Evolutionary conservation across 2,329 filamentous ascomycete genomes (phyloP).

Genomic region (Orbilia javanica): DNA sequence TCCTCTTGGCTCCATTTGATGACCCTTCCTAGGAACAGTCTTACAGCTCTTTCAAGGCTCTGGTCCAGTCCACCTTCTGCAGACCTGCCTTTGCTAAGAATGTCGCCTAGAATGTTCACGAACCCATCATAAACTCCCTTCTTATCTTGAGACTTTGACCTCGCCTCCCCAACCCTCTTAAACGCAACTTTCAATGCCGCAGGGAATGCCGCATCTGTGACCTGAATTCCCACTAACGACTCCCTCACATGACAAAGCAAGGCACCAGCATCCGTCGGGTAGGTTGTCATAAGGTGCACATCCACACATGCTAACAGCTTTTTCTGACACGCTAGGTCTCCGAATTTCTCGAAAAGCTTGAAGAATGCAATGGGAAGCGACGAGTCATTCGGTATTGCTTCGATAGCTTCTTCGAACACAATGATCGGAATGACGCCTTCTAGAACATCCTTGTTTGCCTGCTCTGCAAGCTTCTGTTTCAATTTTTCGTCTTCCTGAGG

Average conservation of each 20-base stretch:
- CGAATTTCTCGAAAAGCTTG: constrained; percentile 79
- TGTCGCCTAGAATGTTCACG: constrained; percentile 31
- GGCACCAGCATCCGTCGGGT: constrained; percentile 74
- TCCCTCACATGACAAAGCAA: constrained; percentile 79
- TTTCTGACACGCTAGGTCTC: constrained; percentile 73
- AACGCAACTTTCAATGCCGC: constrained; percentile 47
- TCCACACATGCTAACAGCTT: constrained; percentile 81
- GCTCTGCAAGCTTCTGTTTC: constrained; percentile 74
- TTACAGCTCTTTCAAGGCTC: constrained; percentile 51
- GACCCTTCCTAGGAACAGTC: constrained; percentile 49
- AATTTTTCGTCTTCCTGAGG: constrained; percentile 64
- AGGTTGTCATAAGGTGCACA: constrained; percentile 72
- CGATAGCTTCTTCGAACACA: constrained; percentile 87
- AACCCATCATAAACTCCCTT: constrained; percentile 48
- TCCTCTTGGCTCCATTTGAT: constrained; percentile 42
- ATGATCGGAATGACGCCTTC: constrained; percentile 94
- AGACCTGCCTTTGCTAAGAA: constrained; percentile 30
- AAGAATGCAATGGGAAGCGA: constrained; percentile 82
- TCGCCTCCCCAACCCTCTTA: constrained; percentile 53
- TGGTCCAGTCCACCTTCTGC: constrained; percentile 50
- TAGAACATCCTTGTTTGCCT: constrained; percentile 79
- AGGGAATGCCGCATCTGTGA: constrained; percentile 77
- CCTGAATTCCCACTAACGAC: constrained; percentile 75
- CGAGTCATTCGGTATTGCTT: constrained; percentile 78
- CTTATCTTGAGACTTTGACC: constrained; percentile 41